phyloP scores from a whole-genome alignment of 805 yeast genomes.

The Teunomyces gatunensis region DNA sequence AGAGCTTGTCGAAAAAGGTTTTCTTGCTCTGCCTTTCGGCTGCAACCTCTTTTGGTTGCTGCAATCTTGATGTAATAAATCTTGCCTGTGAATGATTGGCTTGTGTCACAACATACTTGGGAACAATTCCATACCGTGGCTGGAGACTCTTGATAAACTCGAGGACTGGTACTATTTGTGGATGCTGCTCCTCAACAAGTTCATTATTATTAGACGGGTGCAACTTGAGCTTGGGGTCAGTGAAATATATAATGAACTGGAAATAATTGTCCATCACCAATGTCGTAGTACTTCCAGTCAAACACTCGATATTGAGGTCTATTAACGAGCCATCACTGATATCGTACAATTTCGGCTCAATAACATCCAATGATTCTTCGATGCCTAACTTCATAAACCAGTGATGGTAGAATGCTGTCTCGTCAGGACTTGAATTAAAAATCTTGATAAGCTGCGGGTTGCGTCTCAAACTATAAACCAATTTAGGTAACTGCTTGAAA shows the following conservation, averaged over 20 bases:
- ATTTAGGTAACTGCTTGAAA: constrained; percentile 27
- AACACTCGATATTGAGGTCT: constrained; percentile 14
- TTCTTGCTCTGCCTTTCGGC: background rate
- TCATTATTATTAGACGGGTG: constrained; percentile 29
- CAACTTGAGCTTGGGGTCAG: constrained; percentile 15
- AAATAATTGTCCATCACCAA: constrained; percentile 31
- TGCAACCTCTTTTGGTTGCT: constrained; percentile 16
- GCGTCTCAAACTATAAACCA: constrained; percentile 32
- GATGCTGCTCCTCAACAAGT: constrained; percentile 10
- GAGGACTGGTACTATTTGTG: constrained; percentile 12
- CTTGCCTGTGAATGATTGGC: constrained; percentile 38
- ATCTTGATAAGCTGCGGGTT: constrained; percentile 35
- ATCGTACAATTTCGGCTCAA: constrained; percentile 30
- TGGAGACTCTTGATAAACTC: constrained; percentile 11
- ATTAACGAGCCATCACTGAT: constrained; percentile 11
- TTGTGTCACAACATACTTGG: constrained; percentile 31
- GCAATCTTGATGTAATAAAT: constrained; percentile 29
- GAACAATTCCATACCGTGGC: constrained; percentile 12
- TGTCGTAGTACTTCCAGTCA: constrained; percentile 12
- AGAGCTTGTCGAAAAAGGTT: background rate
- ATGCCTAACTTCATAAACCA: constrained; percentile 22
- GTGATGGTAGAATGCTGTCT: constrained; percentile 40
- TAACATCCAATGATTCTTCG: constrained; percentile 19
- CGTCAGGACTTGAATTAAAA: constrained; percentile 46
- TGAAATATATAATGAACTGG: constrained; percentile 23